Conservation (phyloP, 176 grass and related monocot genomes). For the Phyllostachys edulis region DNA sequence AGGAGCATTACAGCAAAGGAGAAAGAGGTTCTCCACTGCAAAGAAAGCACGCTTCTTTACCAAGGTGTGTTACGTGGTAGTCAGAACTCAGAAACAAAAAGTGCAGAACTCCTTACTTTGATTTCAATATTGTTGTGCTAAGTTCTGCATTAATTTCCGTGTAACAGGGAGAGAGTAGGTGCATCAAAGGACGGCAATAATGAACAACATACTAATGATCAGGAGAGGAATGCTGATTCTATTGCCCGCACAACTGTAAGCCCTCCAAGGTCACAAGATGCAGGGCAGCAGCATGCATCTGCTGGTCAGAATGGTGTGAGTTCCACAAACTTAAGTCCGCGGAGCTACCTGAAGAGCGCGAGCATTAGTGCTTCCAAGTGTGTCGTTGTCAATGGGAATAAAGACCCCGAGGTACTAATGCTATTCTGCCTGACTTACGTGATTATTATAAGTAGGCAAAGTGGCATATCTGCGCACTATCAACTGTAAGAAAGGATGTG, state of each 20-base stretch:
- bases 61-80: conserved; percentile 51
- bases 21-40: conserved; percentile 91
- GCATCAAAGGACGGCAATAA: conserved; percentile 49
- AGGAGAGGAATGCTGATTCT: conserved; percentile 57
- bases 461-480: not conserved
- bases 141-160: conserved; percentile 27
- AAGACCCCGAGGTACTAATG: conserved; percentile 61
- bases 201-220: conserved; percentile 55
- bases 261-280: conserved; percentile 55
- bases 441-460: conserved; percentile 18
- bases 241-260: conserved; percentile 49
- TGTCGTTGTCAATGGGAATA: conserved; percentile 56
- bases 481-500: conserved; percentile 20
- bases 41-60: conserved; percentile 89
- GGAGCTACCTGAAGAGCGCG: conserved; percentile 83
- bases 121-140: conserved; percentile 8
- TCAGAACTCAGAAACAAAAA: conserved; percentile 13
- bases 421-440: conserved; percentile 14
- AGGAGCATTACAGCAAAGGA: conserved; percentile 95
- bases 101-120: not conserved
- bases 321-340: conserved; percentile 34
- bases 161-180: conserved; percentile 80
- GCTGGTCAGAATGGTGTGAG: conserved; percentile 33
- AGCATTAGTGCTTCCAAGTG: conserved; percentile 98
- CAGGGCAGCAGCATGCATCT: conserved; percentile 26